Conservation (phyloP, 2,329 filamentous ascomycete species). For the Trichoderma sp. region DNA sequence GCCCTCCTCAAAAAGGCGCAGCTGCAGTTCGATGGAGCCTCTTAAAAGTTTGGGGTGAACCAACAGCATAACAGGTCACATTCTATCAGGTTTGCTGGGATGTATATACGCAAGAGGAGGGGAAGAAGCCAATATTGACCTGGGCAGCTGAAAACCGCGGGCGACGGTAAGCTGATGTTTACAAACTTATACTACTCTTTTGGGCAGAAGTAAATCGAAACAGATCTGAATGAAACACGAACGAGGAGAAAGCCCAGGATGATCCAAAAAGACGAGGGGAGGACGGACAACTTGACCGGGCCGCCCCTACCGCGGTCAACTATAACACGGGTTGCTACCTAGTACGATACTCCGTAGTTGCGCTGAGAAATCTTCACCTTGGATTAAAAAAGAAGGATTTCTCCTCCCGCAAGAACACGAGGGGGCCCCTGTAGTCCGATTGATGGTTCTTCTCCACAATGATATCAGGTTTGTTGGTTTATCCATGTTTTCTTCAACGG, state of each 20-base stretch:
- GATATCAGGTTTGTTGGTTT: constrained; percentile 9
- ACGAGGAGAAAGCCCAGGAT: neutral
- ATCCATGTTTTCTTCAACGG: neutral
- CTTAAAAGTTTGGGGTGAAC: neutral
- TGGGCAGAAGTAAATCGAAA: neutral
- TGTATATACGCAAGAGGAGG: neutral
- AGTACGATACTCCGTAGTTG: neutral
- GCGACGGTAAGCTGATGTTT: constrained; percentile 13
- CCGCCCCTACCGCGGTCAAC: neutral
- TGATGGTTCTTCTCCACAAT: constrained; percentile 13
- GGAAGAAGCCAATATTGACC: neutral
- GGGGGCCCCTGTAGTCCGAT: constrained; percentile 7
- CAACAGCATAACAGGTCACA: constrained; percentile 13
- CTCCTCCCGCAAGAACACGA: constrained; percentile 2
- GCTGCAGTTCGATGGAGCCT: constrained; percentile 14
- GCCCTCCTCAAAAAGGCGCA: constrained; percentile 13
- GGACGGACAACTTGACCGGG: neutral
- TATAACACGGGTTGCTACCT: neutral
- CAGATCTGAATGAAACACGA: neutral
- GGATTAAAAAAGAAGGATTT: neutral
- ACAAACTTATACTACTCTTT: neutral
- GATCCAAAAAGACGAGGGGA: neutral
- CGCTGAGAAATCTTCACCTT: neutral
- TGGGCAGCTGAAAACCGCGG: neutral
- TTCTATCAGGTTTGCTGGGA: neutral